Evolutionary conservation across 352 stramenopile species (phyloP).

Genomic region (Pythium folliculosum): DNA sequence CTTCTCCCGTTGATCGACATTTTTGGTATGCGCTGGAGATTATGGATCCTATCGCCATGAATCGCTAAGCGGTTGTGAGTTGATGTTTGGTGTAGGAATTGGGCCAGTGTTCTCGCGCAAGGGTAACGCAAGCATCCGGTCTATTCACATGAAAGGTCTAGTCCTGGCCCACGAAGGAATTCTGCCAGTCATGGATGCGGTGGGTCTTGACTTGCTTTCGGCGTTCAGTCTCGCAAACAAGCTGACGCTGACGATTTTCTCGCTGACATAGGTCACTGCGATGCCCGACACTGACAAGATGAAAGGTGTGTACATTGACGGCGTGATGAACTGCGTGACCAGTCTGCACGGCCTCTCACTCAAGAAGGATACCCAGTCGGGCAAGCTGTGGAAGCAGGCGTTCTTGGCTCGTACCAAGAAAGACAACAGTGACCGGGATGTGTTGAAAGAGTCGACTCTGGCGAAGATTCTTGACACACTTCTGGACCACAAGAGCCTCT

Average conservation of each 20-base stretch:
- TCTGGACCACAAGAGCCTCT: conserved; percentile 51
- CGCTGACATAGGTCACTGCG: conserved; percentile 16
- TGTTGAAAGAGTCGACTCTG: conserved; percentile 40
- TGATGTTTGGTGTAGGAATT: conserved; percentile 31
- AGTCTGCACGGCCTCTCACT: conserved; percentile 47
- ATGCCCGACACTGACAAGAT: conserved; percentile 37
- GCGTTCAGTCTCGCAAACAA: too few species aligned
- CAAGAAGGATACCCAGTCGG: conserved; percentile 52
- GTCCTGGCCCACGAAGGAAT: conserved; percentile 56
- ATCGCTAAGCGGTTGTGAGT: not conserved
- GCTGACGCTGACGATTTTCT: not conserved
- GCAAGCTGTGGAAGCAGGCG: conserved; percentile 48
- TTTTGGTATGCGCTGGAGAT: conserved; percentile 11
- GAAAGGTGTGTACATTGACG: conserved; percentile 52
- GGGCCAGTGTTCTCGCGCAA: conserved; percentile 58
- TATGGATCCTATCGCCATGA: too few species aligned
- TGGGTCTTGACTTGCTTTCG: conserved; percentile 18
- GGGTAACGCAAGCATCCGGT: conserved; percentile 38
- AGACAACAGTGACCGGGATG: not conserved
- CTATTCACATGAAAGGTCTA: conserved; percentile 50
- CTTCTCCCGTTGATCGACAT: conserved; percentile 19
- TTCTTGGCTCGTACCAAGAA: conserved; percentile 16
- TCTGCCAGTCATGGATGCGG: conserved; percentile 51
- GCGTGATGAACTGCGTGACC: conserved; percentile 52
- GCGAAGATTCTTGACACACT: conserved; percentile 45